Evolutionary conservation across 208 protist species (phyloP).

Genomic region (Wallacemonas collosoma): DNA sequence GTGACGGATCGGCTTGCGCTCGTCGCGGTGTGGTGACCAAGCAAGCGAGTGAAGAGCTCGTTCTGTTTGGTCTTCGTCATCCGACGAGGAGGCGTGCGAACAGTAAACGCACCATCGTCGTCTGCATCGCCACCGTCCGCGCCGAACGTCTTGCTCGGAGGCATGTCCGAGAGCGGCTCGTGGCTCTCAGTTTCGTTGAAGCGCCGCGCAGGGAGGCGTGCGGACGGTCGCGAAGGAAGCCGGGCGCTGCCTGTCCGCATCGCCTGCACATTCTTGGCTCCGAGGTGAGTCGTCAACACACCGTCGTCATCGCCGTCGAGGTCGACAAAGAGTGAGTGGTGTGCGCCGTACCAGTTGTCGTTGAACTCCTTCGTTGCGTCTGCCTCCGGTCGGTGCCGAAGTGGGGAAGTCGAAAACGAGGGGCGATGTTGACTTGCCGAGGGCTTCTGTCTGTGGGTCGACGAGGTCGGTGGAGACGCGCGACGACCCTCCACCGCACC

Average conservation of each 20-base stretch:
- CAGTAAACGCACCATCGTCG: not conserved
- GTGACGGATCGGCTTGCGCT: slow-evolving; percentile 9
- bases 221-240: not conserved
- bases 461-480: not conserved
- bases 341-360: slow-evolving; percentile 8
- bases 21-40: slow-evolving; percentile 15
- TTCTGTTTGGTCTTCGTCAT: slow-evolving; percentile 11
- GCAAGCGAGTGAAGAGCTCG: slow-evolving; percentile 16
- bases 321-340: slow-evolving; percentile 7
- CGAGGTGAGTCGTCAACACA: slow-evolving; percentile 2
- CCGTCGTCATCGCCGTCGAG: slow-evolving; percentile 11
- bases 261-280: not conserved
- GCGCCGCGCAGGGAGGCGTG: slow-evolving; percentile 10
- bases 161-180: slow-evolving; percentile 7
- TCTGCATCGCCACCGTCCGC: not conserved
- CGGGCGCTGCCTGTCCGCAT: not conserved
- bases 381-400: slow-evolving; percentile 1
- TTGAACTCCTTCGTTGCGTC: slow-evolving; percentile 25
- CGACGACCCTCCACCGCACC: not conserved
- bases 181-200: not conserved
- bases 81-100: not conserved
- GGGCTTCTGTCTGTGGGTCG: not conserved
- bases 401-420: slow-evolving; percentile 6
- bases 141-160: slow-evolving; percentile 8
- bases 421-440: not conserved